Base-by-base conservation (phyloP, 805 yeast species). In the Wickerhamomyces strasburgensis region DNA sequence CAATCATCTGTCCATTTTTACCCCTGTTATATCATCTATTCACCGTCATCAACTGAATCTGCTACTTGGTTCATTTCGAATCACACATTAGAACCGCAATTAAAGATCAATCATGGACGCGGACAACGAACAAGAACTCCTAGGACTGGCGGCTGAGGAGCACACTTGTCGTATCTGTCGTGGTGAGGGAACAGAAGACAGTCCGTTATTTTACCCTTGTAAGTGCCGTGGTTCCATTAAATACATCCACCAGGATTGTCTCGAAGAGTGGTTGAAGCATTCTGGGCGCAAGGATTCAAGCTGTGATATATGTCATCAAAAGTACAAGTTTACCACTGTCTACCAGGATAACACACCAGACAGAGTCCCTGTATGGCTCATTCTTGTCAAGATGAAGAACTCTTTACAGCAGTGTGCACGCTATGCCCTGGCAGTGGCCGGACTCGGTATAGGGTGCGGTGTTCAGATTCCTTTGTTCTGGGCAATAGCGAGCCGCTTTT, bases 221-320 rank as follows among this genome's bases (percentile, higher is more conserved):
- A 80, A 76, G 52, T 93, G 98, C 62, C 71, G 87, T 36, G 99
- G 99, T 2, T 83, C 95, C 11, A 94, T 93, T 57, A 83, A 82
- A 56, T 89, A 80, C 52, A 85, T 93, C 37, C 99, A 93, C 58
- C 95, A 90, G 58, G 94, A 83, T 38, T 93, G 99, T 59, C 62
- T 90, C 31, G 64, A 78, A 51, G 93, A 86, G 52, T 90, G 98
- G 98, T 72, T 93, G 28, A 68, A 71, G 34, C 88, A 48, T 37
- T 49, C 53, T 17, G 63, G 64, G 19, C 76, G 79, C 29, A 38
- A 32, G 41, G 70, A 71, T 24, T 68, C 80, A 10, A 68, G 73
- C 27, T 93, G 98, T 70, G 98, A 90, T 57, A 84, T 93, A 28
- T 93, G 98, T 58, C 82, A 87, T 51, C 67, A 83, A 25, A 74